Evolutionary conservation across 176 grass and related monocot genomes (phyloP).

Genomic region (Avena sativa): DNA sequence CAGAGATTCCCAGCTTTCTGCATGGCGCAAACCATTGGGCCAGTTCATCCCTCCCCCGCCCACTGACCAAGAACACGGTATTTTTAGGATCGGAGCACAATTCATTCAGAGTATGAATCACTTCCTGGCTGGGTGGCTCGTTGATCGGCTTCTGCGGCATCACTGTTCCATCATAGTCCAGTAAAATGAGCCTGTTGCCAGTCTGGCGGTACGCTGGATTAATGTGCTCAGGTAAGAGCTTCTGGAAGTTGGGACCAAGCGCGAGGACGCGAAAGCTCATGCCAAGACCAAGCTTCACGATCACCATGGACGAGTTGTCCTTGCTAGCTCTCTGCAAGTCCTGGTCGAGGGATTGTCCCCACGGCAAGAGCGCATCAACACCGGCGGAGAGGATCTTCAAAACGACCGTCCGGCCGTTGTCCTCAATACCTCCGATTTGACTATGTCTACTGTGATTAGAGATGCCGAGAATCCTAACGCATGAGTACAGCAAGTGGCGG

Average conservation of each 20-base stretch:
- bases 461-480: conserved; percentile 55
- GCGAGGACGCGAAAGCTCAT: conserved; percentile 62
- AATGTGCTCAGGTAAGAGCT: conserved; percentile 58
- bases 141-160: conserved; percentile 49
- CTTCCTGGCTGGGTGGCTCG: conserved; percentile 56
- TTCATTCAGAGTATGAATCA: conserved; percentile 53
- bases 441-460: conserved; percentile 48
- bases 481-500: conserved; percentile 65
- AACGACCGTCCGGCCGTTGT: conserved; percentile 58
- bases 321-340: conserved; percentile 59
- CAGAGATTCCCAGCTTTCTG: conserved; percentile 59
- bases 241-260: conserved; percentile 59
- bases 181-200: conserved; percentile 54
- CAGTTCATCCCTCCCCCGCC: conserved; percentile 58
- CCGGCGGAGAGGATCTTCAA: conserved; percentile 58
- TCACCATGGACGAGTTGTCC: conserved; percentile 48
- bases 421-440: conserved; percentile 57
- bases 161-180: conserved; percentile 77
- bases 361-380: no score
- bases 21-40: conserved; percentile 64
- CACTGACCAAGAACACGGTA: conserved; percentile 64
- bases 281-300: conserved; percentile 56
- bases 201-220: conserved; percentile 49
- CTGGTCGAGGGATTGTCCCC: conserved; percentile 63
- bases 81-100: conserved; percentile 60